Evolutionary conservation across 495 filamentous ascomycete genomes (phyloP), one percentile per base, ranked within the genome.

Genomic region (Aspergillus carlsbadensis): DNA sequence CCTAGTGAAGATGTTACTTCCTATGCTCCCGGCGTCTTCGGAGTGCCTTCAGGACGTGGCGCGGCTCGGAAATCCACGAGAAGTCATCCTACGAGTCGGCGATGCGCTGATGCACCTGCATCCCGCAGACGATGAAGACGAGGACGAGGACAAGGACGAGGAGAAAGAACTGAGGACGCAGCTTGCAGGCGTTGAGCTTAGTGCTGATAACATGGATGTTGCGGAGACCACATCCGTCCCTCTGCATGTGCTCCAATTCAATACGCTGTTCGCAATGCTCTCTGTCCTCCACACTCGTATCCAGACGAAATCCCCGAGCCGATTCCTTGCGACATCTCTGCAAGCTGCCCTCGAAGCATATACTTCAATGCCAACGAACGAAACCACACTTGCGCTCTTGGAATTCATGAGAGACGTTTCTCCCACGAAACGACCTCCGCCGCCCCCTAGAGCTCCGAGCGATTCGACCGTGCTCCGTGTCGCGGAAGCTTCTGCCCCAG

Each of bases 321-420:
- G 92, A 15, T 98, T 98, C 69, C 79, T 98, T 29, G 90, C 89
- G n/a, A 90, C 90, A 1, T 91, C 91, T 29, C 81, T 98, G 14
- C 87, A 89, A 56, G 88, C 90, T 11, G 82, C 90, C 10, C 75
- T 89, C 15, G 77, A 82, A 31, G 81, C 87, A 5, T 96, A 91
- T 68, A 78, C 81, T 34, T 55, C 66, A 7, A 72, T 81, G 67
- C 71, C 73, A 10, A 77, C 73, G 29, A 80, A 82, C 24, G 87
- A 88, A 65, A 84, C 87, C 60, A 92, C 90, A 1, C 75, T 85
- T 0, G 84, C 89, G 8, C 78, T 92, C 20, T 79, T 94, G 37
- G 87, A 89, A 48, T 86, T 95, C 47, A 75, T 93, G 52, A 86
- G 86, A 60, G 84, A 84, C 20, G 71, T 96, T 0, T 86, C 89